Evolutionary conservation across 176 grass and related monocot genomes (phyloP), one percentile per base, ranked within the genome.

Genomic region (Chrysopogon serrulatus): DNA sequence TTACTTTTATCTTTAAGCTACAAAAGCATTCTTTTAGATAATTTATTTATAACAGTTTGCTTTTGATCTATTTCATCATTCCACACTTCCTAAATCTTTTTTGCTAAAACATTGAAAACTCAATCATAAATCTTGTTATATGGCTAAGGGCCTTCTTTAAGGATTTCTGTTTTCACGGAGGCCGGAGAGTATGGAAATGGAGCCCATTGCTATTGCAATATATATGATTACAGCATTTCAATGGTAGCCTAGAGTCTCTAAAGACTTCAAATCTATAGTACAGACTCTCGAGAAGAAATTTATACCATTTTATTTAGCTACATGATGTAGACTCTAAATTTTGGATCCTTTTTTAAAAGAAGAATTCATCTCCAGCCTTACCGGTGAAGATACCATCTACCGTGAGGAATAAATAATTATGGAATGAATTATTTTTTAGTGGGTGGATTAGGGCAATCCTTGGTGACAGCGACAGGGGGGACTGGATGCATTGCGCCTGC

Each of bases 401-500:
- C 65, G 18, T 36, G 17, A 26, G 49, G 28, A 67, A 48, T 10
- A 9, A 79, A 56, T 24, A 73, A 39, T 4, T 36, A 39, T 1
- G 21, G 2, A 68, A 72, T 39, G 19, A 3, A 18, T 32, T 21
- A 8, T 49, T 79, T 63, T 45, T 44, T 71, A 86, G 72, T 64
- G 34, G 53, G 24, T 63, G 51, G 54, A 23, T 64, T 63, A 79
- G 40, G 54, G 30, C 53, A 51, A 79, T 86, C 84, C 66, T 71
- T 1, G 14, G 32, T 23, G 76, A 79, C 36, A 45, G 76, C 40
- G 67, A 73, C 65, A 11, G 12, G 36, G 26, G 82, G 48, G 64
- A 2, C 83, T 79, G 65, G 74, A 79, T 85, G 75, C 83, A 79
- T 10, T 71, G 83, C 75, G 79, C 54, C 66, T 63, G 83, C 51